Evolutionary conservation across 2,329 filamentous ascomycete species (phyloP), one percentile per base, ranked within the genome.

Genomic region (Fusarium anthophilum): DNA sequence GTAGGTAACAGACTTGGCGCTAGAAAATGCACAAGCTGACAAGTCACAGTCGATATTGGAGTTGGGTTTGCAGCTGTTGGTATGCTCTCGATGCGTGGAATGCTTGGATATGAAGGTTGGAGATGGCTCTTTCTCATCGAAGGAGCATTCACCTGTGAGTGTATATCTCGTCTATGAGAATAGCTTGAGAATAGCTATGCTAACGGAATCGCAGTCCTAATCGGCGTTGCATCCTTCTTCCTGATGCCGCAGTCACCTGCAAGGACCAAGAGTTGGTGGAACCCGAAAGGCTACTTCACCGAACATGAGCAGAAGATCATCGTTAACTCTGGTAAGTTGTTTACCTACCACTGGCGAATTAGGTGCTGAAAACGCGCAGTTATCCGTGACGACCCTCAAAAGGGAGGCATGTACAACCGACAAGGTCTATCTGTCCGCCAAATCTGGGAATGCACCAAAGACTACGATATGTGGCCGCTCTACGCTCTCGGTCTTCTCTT

Each of bases 401-500:
- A 88, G 72, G 86, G 86, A 38, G 85, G 86, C n/a, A 88, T 90
- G 85, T 84, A 87, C 70, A 89, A 88, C 64, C 83, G 87, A 41
- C 83, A 88, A 77, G 83, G 84, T 15, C 81, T 88, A 26, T 86
- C 84, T 3, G 80, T 82, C 14, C 77, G 68, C 6, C 80, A 84
- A 32, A 84, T 88, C 15, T 87, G 84, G 84, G 78, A 85, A 39
- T 83, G 83, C 26, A 73, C 87, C 20, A 83, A 83, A 30, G 87
- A 89, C 74, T 88, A 86, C 68, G 85, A 89, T 63, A 83, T 90
- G 79, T 90, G 86, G 86, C 85, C 85, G 1, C 77, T 88, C 3
- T 90, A 89, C 66, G 62, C 85, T 15, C 81, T 88, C 8, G 86
- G 86, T 3, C 70, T 88, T 9, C 77, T 86, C 24, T 85, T 84